Evolutionary conservation across 306 rosid genomes (phyloP), one percentile per base, ranked within the genome.

Genomic region (Vigna hirtella): DNA sequence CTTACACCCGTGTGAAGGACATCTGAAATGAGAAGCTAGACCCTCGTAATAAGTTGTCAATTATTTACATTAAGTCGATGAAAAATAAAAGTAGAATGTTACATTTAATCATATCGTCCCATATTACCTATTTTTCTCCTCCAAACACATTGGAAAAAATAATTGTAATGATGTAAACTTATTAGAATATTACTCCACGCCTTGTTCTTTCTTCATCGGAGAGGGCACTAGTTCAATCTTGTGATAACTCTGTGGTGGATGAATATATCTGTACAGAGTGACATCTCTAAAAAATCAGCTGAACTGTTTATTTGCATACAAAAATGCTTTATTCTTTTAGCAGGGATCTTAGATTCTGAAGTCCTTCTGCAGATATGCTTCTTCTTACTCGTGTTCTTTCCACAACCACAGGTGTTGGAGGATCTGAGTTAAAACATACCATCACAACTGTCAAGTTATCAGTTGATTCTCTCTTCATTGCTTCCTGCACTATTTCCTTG

Each of bases 361-460:
- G 94, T 49, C 94, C 99, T 72, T 93, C 93, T 3, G 91, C 90
- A 34, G 97, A 96, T 71, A 96, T 91, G 85, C 93, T 91, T 86
- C 97, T 88, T 78, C 88, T 82, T 67, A 93, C 82, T 84, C 85
- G 83, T 5, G 90, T 40, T 88, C 91, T 91, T 59, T 90, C 85
- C 9, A 86, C 88, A 78, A 81, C 77, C 67, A 87, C 79, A 3
- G 87, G 85, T 36, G 89, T 89, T 2, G 99, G 99, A 22, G 97
- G 93, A 77, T 90, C 94, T 65, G 81, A 64, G 78, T 93, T 97
- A 82, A 96, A 91, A 72, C 93, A 85, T 43, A 93, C 91, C 88
- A 96, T 79, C 3, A 96, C 97, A 38, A 84, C 91, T 14, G 99
- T 96, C 45, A 96, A 86, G 65, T 96, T 93, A 65, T 96, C 99